Evolutionary conservation across 2,329 filamentous ascomycete species (phyloP), one percentile per base, ranked within the genome.

Genomic region (Aureobasidium namibiae): DNA sequence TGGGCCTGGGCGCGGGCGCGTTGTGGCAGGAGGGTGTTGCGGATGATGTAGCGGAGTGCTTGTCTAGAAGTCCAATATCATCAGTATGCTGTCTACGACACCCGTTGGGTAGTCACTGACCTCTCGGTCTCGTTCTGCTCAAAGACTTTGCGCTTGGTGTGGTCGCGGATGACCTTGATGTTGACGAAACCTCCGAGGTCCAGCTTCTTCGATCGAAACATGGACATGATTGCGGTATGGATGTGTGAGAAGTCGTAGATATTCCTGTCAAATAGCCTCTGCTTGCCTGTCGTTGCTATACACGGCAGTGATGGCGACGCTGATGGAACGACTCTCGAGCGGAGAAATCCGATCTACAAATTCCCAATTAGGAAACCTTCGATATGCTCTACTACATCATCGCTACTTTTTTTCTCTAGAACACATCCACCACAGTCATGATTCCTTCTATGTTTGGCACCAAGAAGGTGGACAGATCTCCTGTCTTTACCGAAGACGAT

Each of bases 121-220:
- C 92, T 87, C 76, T 96, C 88, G 4, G 91, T 84, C 78, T 99
- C 94, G 70, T 87, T 79, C 72, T 90, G 81, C 70, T 88, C 88
- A 69, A 92, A 96, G 61, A 91, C 89, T 78, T 95, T 92, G 69
- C 94, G 88, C 83, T 97, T 99, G 59, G 91, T 92, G 78, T 97
- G 90, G 75, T 99, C 94, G 68, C 94, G 90, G 72, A 99, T 88
- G 65, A 89, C 83, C 66, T 87, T 87, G 72, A 87, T 84, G 71
- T 96, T 96, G 76, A 95, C 75, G 71, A 89, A 96, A 72, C 90
- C 90, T 72, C 88, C 86, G 66, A 97, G 78, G 67, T 97, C 91
- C 67, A 96, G 85, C 80, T 86, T 92, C 76, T 95, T 95, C 33
- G 91, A 81, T 67, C 91, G 82, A 76, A 96, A 96, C 78, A 92